A percentile compares a stretch with the other conserved stretches of the same genome.
These are phyloP conservation scores for Uronychia setigera DNA, from an alignment of 73 alveolate genomes.

Conservation along the genomic window DNA sequence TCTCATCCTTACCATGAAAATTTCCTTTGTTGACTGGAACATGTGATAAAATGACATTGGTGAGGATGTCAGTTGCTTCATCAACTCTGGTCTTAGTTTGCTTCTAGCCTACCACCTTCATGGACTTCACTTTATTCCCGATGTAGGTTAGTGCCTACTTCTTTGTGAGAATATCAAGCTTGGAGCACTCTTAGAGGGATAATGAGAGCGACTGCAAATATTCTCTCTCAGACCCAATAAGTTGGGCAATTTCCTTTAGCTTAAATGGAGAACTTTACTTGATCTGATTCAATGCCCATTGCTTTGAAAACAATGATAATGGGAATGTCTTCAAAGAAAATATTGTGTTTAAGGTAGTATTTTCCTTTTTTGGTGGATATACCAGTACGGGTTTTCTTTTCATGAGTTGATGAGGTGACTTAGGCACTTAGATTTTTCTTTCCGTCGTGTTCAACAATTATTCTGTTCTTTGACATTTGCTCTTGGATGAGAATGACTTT, in stretches of 20 bases:
- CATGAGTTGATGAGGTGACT: slow-evolving; percentile 92
- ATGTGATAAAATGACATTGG: slow-evolving; percentile 84
- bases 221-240: slow-evolving; percentile 92
- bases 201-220: slow-evolving; percentile 79
- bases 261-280: background rate
- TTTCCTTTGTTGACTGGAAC: slow-evolving; percentile 73
- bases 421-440: slow-evolving; percentile 83
- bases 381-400: slow-evolving; percentile 92
- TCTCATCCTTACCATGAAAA: slow-evolving; percentile 34
- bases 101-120: slow-evolving; percentile 54
- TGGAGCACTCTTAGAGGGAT: slow-evolving; percentile 79
- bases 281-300: slow-evolving; percentile 96
- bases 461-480: slow-evolving; percentile 96
- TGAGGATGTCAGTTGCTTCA: slow-evolving; percentile 80
- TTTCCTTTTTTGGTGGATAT: slow-evolving; percentile 78
- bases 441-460: slow-evolving; percentile 94
- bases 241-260: slow-evolving; percentile 87
- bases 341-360: slow-evolving; percentile 84
- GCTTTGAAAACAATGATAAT: slow-evolving; percentile 95
- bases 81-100: slow-evolving; percentile 63
- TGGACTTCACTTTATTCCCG: slow-evolving; percentile 68
- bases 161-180: slow-evolving; percentile 74
- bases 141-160: slow-evolving; percentile 88
- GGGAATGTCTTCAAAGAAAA: slow-evolving; percentile 93
- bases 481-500: slow-evolving; percentile 93